phyloP scores from a whole-genome alignment of 257 asterid genomes.

The Knoxia roxburghii region DNA sequence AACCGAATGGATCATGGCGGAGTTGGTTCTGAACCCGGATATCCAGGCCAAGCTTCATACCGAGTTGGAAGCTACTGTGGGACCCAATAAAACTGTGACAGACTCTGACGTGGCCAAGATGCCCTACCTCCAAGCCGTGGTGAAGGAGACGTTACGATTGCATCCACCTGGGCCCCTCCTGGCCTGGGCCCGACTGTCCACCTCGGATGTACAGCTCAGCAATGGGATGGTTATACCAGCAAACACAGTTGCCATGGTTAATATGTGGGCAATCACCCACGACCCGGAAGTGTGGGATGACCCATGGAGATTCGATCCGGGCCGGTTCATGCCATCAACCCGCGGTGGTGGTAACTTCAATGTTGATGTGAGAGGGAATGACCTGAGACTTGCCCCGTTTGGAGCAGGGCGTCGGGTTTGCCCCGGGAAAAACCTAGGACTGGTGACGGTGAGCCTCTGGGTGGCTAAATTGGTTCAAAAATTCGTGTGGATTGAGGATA shows the following conservation, averaged over 20 bases:
- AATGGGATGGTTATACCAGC: slow-evolving; percentile 46
- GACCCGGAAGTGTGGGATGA: slow-evolving; percentile 34
- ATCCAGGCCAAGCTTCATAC: slow-evolving; percentile 28
- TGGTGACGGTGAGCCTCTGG: slow-evolving; percentile 42
- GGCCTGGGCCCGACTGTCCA: slow-evolving; percentile 50
- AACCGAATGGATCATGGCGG: slow-evolving; percentile 57
- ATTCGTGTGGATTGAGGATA: slow-evolving; percentile 29
- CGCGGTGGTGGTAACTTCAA: slow-evolving; percentile 30
- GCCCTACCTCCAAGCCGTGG: slow-evolving; percentile 43
- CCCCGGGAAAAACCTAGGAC: slow-evolving; percentile 50
- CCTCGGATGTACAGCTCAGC: slow-evolving; percentile 31
- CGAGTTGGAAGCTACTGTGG: slow-evolving; percentile 22
- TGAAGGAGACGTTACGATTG: slow-evolving; percentile 46
- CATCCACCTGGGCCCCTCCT: slow-evolving; percentile 61
- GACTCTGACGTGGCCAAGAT: slow-evolving; percentile 29
- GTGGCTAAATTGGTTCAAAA: slow-evolving; percentile 45
- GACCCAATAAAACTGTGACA: slow-evolving; percentile 11
- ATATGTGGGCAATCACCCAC: slow-evolving; percentile 64
- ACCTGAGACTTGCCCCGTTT: slow-evolving; percentile 49
- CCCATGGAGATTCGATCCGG: slow-evolving; percentile 32
- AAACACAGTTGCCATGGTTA: slow-evolving; percentile 53
- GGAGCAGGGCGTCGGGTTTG: slow-evolving; percentile 60
- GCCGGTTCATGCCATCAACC: slow-evolving; percentile 26
- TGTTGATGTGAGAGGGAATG: slow-evolving; percentile 44
- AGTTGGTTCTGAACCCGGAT: slow-evolving; percentile 33